Evolutionary conservation across 208 protist species (phyloP).

Genomic region (Leishmania major): DNA sequence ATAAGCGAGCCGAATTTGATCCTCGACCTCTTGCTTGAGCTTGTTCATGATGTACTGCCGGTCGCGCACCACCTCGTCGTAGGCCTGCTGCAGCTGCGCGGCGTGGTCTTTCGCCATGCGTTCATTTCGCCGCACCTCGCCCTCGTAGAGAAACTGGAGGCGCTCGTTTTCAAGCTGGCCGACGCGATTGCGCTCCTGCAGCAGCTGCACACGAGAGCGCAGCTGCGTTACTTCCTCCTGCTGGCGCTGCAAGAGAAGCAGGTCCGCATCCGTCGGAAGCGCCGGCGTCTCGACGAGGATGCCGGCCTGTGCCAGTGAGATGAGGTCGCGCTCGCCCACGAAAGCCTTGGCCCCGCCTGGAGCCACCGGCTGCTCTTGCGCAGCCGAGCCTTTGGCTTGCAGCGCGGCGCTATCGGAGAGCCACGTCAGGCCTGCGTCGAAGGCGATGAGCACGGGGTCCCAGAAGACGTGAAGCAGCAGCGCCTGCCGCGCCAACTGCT

Average conservation of each 20-base stretch:
- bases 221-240: slow-evolving; percentile 55
- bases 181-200: slow-evolving; percentile 55
- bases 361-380: slow-evolving; percentile 6
- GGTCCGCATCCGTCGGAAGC: slow-evolving; percentile 49
- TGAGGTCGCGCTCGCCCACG: slow-evolving; percentile 14
- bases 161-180: slow-evolving; percentile 53
- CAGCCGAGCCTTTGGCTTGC: slow-evolving; percentile 7
- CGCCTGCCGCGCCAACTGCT: slow-evolving; percentile 53
- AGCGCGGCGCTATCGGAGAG: slow-evolving; percentile 49
- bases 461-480: slow-evolving; percentile 76
- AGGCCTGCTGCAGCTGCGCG: slow-evolving; percentile 66
- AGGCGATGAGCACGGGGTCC: slow-evolving; percentile 84
- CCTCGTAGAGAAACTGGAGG: slow-evolving; percentile 48
- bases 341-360: neutral
- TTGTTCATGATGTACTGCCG: slow-evolving; percentile 61
- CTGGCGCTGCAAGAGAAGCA: slow-evolving; percentile 54
- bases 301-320: slow-evolving; percentile 15
- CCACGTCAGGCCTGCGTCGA: slow-evolving; percentile 88
- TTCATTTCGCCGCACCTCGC: slow-evolving; percentile 70
- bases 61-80: slow-evolving; percentile 78
- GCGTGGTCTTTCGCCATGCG: slow-evolving; percentile 61
- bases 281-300: slow-evolving; percentile 19
- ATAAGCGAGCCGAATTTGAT: slow-evolving; percentile 73
- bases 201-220: slow-evolving; percentile 33
- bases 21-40: slow-evolving; percentile 74